Percentiles rank a stretch among this genome's conserved stretches.
Conservation (phyloP, 2,329 filamentous ascomycete genomes). For the Lasiodiplodia theobromae region DNA sequence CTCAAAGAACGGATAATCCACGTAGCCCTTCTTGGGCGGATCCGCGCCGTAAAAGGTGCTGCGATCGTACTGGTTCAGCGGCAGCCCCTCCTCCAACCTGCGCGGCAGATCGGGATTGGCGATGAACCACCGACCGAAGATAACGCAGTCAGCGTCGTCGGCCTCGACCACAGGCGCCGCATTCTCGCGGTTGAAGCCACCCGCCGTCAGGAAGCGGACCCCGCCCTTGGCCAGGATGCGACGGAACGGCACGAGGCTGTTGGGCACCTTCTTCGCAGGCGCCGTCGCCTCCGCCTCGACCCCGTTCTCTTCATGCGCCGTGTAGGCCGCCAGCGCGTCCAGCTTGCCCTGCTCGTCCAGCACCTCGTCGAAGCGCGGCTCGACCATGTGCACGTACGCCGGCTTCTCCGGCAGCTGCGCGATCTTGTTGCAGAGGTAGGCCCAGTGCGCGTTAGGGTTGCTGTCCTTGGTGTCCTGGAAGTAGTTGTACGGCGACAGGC, state of each 20-base stretch:
- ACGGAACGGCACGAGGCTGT: slow-evolving; percentile 41
- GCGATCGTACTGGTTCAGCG: slow-evolving; percentile 48
- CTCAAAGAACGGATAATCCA: slow-evolving; percentile 49
- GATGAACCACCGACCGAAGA: slow-evolving; percentile 53
- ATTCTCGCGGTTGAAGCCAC: slow-evolving; percentile 47
- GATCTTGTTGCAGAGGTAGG: slow-evolving; percentile 53
- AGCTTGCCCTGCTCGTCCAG: slow-evolving; percentile 47
- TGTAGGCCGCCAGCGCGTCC: slow-evolving; percentile 48
- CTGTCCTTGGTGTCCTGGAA: slow-evolving; percentile 53
- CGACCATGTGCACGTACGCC: slow-evolving; percentile 47
- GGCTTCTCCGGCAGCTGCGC: slow-evolving; percentile 40
- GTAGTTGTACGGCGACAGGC: slow-evolving; percentile 43
- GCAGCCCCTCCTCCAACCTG: slow-evolving; percentile 45
- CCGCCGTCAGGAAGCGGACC: slow-evolving; percentile 45
- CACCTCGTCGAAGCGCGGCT: slow-evolving; percentile 48
- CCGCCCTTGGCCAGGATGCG: slow-evolving; percentile 40
- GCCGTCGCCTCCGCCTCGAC: slow-evolving; percentile 41
- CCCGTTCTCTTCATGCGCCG: slow-evolving; percentile 32
- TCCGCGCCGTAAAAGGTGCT: slow-evolving; percentile 54
- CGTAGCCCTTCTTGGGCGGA: slow-evolving; percentile 48
- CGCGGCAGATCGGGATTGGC: slow-evolving; percentile 52
- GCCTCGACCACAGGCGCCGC: slow-evolving; percentile 43
- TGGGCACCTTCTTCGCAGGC: slow-evolving; percentile 35
- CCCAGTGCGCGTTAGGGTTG: slow-evolving; percentile 55
- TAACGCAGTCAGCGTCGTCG: slow-evolving; percentile 48